phyloP scores from a whole-genome alignment of 2,329 filamentous ascomycete genomes.

The Clonostachys sp. region DNA sequence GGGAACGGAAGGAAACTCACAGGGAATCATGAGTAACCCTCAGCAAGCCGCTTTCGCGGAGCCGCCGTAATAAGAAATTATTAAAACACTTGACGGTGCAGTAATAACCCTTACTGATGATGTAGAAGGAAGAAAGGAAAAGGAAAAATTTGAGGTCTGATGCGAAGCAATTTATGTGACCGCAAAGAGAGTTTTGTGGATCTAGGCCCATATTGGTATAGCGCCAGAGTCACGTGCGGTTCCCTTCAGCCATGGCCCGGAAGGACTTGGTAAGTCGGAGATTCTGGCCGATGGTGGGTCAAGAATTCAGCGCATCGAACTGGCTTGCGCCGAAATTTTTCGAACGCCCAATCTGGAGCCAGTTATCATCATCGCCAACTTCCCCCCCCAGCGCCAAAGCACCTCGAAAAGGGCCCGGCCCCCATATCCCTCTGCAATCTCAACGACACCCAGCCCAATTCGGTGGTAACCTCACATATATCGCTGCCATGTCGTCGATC shows the following conservation, averaged over 20 bases:
- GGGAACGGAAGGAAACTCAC: constrained; percentile 53
- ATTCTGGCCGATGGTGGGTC: not conserved
- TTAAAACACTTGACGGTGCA: constrained; percentile 48
- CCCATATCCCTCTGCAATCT: too few relatives aligned
- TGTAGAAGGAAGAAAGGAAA: constrained; percentile 29
- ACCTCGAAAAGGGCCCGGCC: too few relatives aligned
- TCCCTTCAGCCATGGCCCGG: too few relatives aligned
- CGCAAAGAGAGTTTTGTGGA: not conserved
- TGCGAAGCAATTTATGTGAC: too few relatives aligned
- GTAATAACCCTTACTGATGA: constrained; percentile 40
- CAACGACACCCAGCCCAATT: too few relatives aligned
- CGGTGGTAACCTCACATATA: not conserved
- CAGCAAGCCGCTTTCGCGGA: constrained; percentile 51
- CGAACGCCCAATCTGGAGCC: not conserved
- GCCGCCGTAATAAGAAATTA: constrained; percentile 35
- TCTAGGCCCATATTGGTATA: not conserved
- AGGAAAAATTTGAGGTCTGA: constrained; percentile 8
- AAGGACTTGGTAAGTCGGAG: too few relatives aligned
- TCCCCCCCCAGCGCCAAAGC: not conserved
- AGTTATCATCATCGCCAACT: not conserved
- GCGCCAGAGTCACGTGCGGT: not conserved
- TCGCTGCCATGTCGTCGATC: constrained; percentile 46
- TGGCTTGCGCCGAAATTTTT: not conserved
- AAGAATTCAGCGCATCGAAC: not conserved
- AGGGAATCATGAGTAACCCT: constrained; percentile 38